Base-by-base conservation (phyloP, 208 protist genomes). In the Acanthamoeba royreba region DNA sequence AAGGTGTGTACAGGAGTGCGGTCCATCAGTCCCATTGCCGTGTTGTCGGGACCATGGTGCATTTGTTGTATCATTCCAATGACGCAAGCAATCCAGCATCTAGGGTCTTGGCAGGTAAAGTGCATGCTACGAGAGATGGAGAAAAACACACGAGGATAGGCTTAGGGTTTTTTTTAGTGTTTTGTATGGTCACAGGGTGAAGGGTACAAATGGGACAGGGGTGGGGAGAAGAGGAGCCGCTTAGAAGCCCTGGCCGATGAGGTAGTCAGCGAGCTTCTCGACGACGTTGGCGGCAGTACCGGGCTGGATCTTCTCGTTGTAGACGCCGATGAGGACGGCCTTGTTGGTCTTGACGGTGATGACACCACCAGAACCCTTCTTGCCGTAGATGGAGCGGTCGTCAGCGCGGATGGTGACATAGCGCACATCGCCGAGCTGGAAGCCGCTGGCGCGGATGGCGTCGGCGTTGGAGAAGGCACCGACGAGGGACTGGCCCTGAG, bases 201-300 rank as follows among this genome's bases (percentile, higher is more conserved):
- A n/a, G n/a, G n/a, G n/a, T n/a, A n/a, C n/a, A n/a, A n/a, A n/a
- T n/a, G n/a, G n/a, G n/a, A n/a, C n/a, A n/a, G n/a, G n/a, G n/a
- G n/a, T n/a, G n/a, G n/a, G n/a, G n/a, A n/a, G n/a, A n/a, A n/a
- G n/a, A n/a, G n/a, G n/a, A n/a, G n/a, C 2, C 49, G 33, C 49
- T 96, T 95, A 96, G 94, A 85, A 97, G 45, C 66, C 66, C 38
- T 93, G 47, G 0, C 63, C 94, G 17, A 94, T 95, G 88, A 97
- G 93, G 92, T 97, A 97, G 92, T 97, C 97, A 61, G 95, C 97
- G 52, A 98, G 93, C 66, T 95, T 96, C 94, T 97, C 96, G 52
- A 97, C 96, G 13, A 81, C 69, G 7, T 66, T 25, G 52, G 87
- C 92, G 55, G 94, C 94, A 31, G 92, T 77, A 85, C 95, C 95